A percentile compares a stretch with the other conserved stretches of the same genome.
Conservation (phyloP, 495 filamentous ascomycete genomes). For the Endocarpon pusillum region DNA sequence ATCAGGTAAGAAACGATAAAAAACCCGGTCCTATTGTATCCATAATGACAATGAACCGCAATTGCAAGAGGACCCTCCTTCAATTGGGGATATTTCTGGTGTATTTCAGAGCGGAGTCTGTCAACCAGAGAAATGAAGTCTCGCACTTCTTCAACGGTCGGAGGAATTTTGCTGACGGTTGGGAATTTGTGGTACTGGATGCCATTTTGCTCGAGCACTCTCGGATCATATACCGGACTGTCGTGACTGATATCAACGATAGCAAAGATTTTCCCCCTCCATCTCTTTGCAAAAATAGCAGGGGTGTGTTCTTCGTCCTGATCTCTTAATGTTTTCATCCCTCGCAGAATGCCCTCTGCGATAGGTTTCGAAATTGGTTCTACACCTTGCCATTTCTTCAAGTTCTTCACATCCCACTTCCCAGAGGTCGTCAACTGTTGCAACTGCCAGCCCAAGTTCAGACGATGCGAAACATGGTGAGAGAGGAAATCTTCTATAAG, state of each 20-base stretch:
- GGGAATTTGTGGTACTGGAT: slow-evolving; percentile 77
- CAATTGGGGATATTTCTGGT: slow-evolving; percentile 24
- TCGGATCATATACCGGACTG: slow-evolving; percentile 66
- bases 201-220: slow-evolving; percentile 52
- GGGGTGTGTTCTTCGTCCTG: slow-evolving; percentile 74
- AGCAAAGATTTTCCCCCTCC: slow-evolving; percentile 46
- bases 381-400: slow-evolving; percentile 75
- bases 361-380: slow-evolving; percentile 63
- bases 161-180: slow-evolving; percentile 83
- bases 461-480: slow-evolving; percentile 53
- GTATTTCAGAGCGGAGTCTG: slow-evolving; percentile 32
- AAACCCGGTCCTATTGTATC: slow-evolving; percentile 83
- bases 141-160: slow-evolving; percentile 54
- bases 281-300: slow-evolving; percentile 49
- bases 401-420: slow-evolving; percentile 97
- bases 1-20: slow-evolving; percentile 85
- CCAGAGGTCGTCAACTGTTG: slow-evolving; percentile 70
- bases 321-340: slow-evolving; percentile 77
- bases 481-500: slow-evolving; percentile 69
- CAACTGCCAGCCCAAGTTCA: slow-evolving; percentile 79
- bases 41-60: slow-evolving; percentile 90
- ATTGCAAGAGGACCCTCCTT: slow-evolving; percentile 27
- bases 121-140: slow-evolving; percentile 70
- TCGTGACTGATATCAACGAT: slow-evolving; percentile 83
- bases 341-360: slow-evolving; percentile 50